Evolutionary conservation across 2,329 filamentous ascomycete species (phyloP).

Genomic region (Annulohypoxylon truncatum): DNA sequence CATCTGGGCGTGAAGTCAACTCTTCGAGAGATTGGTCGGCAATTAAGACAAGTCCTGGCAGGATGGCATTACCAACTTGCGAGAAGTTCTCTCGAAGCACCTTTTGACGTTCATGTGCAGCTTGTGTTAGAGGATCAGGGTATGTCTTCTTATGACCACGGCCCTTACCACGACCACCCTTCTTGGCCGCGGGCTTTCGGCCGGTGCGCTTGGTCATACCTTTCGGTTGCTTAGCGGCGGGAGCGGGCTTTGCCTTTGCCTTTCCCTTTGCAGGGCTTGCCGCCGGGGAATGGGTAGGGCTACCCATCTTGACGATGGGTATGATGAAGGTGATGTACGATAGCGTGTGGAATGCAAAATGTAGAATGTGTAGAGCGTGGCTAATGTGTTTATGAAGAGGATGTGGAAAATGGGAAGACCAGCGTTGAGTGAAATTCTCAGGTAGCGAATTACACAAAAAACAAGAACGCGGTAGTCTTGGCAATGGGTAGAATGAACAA

Average conservation of each 20-base stretch:
- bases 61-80: slow-evolving; percentile 71
- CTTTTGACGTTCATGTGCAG: slow-evolving; percentile 71
- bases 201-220: slow-evolving; percentile 44
- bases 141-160: slow-evolving; percentile 66
- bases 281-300: slow-evolving; percentile 44
- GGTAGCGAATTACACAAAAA: slow-evolving; percentile 22
- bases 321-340: slow-evolving; percentile 15
- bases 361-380: not conserved
- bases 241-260: slow-evolving; percentile 16
- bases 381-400: not conserved
- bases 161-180: slow-evolving; percentile 52
- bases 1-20: slow-evolving; percentile 65
- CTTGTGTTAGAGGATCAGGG: slow-evolving; percentile 65
- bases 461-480: not conserved
- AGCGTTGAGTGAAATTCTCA: slow-evolving; percentile 29
- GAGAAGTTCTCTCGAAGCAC: slow-evolving; percentile 74
- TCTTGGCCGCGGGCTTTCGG: slow-evolving; percentile 42
- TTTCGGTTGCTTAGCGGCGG: slow-evolving; percentile 39
- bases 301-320: slow-evolving; percentile 47
- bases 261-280: slow-evolving; percentile 50
- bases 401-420: not conserved
- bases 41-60: slow-evolving; percentile 73
- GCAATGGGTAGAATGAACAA: not conserved
- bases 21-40: slow-evolving; percentile 69
- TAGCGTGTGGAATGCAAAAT: not conserved